A percentile compares a stretch with the other conserved stretches of the same genome.
phyloP scores from a whole-genome alignment of 1,139 yeast species.

The Hanseniaspora gamundiae region DNA sequence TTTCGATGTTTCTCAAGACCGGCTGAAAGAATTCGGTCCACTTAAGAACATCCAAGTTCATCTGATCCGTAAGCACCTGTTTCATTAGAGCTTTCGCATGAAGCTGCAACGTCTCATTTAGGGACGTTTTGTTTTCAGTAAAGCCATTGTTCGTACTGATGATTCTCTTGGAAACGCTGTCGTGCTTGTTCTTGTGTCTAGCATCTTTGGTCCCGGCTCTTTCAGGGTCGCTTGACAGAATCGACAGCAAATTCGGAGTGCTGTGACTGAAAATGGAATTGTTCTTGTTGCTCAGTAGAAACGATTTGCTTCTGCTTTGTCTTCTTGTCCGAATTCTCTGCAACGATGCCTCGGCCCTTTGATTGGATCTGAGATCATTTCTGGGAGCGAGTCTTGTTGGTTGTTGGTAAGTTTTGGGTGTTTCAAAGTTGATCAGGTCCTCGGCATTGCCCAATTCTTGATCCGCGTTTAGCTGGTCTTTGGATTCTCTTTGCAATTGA shows the following conservation, averaged over 20 bases:
- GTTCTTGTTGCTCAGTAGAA: not conserved
- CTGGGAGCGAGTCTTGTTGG: slow-evolving; percentile 19
- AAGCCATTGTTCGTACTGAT: slow-evolving; percentile 4
- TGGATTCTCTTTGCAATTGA: not conserved
- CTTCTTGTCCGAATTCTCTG: slow-evolving; percentile 51
- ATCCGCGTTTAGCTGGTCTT: not conserved
- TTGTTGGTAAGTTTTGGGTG: not conserved
- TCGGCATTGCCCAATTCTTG: not conserved
- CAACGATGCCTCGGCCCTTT: slow-evolving; percentile 56
- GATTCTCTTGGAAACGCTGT: slow-evolving; percentile 1
- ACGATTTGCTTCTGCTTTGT: slow-evolving; percentile 16
- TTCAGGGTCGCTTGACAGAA: not conserved
- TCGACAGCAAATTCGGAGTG: slow-evolving; percentile 21
- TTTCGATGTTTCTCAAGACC: slow-evolving; percentile 34
- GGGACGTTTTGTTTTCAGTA: slow-evolving; percentile 15
- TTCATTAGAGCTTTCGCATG: slow-evolving; percentile 26
- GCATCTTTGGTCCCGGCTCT: not conserved
- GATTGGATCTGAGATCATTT: slow-evolving; percentile 36
- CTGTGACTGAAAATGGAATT: slow-evolving; percentile 15
- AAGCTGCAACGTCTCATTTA: slow-evolving; percentile 25
- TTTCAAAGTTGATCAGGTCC: not conserved
- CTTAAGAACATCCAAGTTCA: slow-evolving; percentile 40
- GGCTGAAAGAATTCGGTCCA: slow-evolving; percentile 42
- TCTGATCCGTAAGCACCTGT: slow-evolving; percentile 64
- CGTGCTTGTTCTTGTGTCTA: not conserved